Percentiles rank a stretch among this genome's conserved stretches.
phyloP scores from a whole-genome alignment of 306 rosid genomes.

The Begonia masoniana region DNA sequence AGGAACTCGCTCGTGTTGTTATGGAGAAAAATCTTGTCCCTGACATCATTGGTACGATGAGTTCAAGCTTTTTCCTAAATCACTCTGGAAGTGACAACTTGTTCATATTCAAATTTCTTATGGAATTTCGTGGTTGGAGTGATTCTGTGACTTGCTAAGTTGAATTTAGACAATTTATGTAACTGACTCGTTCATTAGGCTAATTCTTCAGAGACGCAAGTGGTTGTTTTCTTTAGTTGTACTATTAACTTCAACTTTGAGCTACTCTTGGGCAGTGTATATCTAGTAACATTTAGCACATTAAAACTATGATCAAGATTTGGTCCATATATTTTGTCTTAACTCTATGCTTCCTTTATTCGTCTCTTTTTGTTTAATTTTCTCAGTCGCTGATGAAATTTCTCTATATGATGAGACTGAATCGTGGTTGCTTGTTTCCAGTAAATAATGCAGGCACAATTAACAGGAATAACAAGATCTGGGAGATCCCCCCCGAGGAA shows the following conservation, averaged over 20 bases:
- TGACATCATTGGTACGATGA: slow-evolving; percentile 39
- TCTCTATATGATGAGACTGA: slow-evolving; percentile 5
- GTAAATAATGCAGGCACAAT: slow-evolving; percentile 85
- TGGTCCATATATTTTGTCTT: not conserved
- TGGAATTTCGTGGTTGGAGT: too few relatives aligned
- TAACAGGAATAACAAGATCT: slow-evolving; percentile 61
- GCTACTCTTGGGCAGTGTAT: not conserved
- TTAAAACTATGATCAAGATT: not conserved
- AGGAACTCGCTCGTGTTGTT: slow-evolving; percentile 44
- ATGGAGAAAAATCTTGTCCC: slow-evolving; percentile 46
- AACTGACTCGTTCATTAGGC: too few relatives aligned
- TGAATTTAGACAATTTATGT: too few relatives aligned
- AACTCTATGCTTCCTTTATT: not conserved
- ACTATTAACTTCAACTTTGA: too few relatives aligned
- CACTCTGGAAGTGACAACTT: not conserved
- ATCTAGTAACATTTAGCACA: not conserved
- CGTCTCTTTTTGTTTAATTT: not conserved
- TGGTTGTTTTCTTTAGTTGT: too few relatives aligned
- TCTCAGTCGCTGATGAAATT: not conserved
- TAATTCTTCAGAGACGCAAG: too few relatives aligned
- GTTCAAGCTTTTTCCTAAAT: not conserved
- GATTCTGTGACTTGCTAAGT: too few relatives aligned
- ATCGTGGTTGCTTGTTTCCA: slow-evolving; percentile 11
- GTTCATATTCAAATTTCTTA: not conserved
- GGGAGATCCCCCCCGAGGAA: slow-evolving; percentile 79